Evolutionary conservation across 1,284 basidiomycete genomes (phyloP), one percentile per base, ranked within the genome.

Genomic region (Singerocomus inundabilis): DNA sequence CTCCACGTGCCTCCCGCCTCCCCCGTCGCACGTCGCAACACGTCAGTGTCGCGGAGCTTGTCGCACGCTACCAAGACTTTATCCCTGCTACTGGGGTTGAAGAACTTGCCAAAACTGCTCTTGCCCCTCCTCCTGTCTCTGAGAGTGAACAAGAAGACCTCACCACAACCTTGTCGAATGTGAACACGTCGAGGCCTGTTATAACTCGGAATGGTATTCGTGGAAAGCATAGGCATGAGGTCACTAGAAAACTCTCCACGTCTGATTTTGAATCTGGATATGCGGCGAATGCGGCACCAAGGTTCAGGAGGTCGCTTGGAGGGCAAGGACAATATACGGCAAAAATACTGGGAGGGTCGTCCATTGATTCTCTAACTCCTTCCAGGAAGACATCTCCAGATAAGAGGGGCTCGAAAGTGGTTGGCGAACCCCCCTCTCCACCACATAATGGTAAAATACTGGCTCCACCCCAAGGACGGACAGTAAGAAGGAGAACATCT

Each of bases 251-350:
- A 53, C 70, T 78, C 11, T 89, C 88, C 0, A 74, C 80, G 0
- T 93, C 92, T 3, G 93, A 95, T 64, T 91, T 91, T 40, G 92
- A 94, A 67, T 81, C 88, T 51, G 83, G 92, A 47, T 94, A 94
- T 67, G 91, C 92, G 4, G 87, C 84, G n/a, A 93, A 92, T 59
- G 83, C 92, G 52, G 88, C 86, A 4, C 85, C 88, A 2, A 76
- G 78, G 54, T 54, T 67, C 58, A 70, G 78, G 57, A 69, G 80
- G 55, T 64, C 74, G 9, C 42, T 72, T 5, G 69, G 71, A 38
- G 46, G 61, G 57, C 46, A 57, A 28, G 51, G 60, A 13, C 79
- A 74, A 61, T 77, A 82, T 35, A 78, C 85, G 35, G 76, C 79
- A 15, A 83, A 71, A 28, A 32, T 64, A 2, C 79, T 79, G 8